phyloP scores from a whole-genome alignment of 116 monocot genomes.

The Iris pallida region DNA sequence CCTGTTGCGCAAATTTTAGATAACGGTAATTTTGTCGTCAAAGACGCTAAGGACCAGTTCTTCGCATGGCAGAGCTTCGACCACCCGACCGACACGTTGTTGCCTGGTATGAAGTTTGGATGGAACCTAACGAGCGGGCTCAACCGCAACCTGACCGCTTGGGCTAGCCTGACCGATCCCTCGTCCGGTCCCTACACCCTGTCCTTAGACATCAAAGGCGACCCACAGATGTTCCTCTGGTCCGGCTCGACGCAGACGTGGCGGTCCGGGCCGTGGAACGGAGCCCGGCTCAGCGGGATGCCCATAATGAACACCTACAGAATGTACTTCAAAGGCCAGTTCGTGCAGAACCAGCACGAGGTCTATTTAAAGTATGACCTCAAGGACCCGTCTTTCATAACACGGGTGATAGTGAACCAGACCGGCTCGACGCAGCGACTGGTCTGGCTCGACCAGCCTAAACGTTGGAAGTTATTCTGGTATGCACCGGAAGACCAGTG shows the following conservation, averaged over 20 bases:
- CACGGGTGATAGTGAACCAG: too few species aligned
- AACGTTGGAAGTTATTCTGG: conserved; percentile 1
- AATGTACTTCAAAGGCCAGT: neutral
- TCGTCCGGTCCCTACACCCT: neutral
- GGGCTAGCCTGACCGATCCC: conserved; percentile 6
- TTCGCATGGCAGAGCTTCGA: conserved; percentile 16
- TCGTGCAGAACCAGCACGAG: conserved; percentile 8
- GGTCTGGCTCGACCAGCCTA: too few species aligned
- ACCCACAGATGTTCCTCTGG: conserved; percentile 1
- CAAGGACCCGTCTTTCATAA: neutral
- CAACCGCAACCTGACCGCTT: conserved; percentile 7
- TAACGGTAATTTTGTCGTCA: conserved; percentile 42
- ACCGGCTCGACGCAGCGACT: too few species aligned
- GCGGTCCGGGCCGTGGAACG: conserved; percentile 19
- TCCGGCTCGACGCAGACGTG: neutral
- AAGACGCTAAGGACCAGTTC: neutral
- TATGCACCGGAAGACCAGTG: conserved; percentile 4
- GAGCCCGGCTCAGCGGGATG: conserved; percentile 13
- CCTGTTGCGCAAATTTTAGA: conserved; percentile 28
- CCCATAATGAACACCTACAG: conserved; percentile 6
- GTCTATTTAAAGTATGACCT: conserved; percentile 2
- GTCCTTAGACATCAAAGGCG: neutral
- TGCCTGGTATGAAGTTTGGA: conserved; percentile 14
- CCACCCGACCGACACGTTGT: conserved; percentile 17
- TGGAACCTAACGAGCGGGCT: conserved; percentile 10